Percentiles rank a stretch among this genome's conserved stretches.
Conservation (phyloP, 495 filamentous ascomycete genomes). For the Hypomontagnella monticulosa region DNA sequence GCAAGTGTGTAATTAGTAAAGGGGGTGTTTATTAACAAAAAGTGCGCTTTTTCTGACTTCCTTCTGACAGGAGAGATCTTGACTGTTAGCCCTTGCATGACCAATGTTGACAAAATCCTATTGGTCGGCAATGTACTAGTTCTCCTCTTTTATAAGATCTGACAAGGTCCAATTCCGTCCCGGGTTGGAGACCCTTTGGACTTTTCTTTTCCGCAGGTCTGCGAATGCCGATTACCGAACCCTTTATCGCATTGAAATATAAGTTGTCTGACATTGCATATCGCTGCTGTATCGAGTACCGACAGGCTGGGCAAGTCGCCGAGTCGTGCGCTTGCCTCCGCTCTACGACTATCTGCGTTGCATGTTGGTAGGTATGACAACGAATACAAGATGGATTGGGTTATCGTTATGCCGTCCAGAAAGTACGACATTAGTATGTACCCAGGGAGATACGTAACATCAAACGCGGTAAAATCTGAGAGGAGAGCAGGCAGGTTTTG, state of each 20-base stretch:
- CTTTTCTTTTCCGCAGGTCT: conserved; percentile 1
- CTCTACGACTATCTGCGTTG: conserved; percentile 18
- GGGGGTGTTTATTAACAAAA: too few relatives aligned
- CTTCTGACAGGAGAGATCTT: too few relatives aligned
- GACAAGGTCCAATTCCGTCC: conserved; percentile 4
- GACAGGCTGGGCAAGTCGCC: conserved; percentile 29
- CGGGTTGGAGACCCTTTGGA: background rate
- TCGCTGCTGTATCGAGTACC: conserved; percentile 40
- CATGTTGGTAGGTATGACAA: conserved; percentile 10
- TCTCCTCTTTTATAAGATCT: conserved; percentile 26
- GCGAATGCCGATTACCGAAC: conserved; percentile 36
- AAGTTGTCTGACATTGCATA: conserved; percentile 26
- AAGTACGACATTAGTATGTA: conserved; percentile 1
- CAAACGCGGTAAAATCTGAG: conserved; percentile 6
- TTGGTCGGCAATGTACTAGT: conserved; percentile 19
- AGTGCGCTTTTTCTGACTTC: too few relatives aligned
- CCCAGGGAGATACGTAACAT: background rate
- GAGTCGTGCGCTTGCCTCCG: conserved; percentile 31
- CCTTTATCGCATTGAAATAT: background rate
- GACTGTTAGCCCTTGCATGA: conserved; percentile 25
- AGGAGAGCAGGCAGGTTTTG: conserved; percentile 1
- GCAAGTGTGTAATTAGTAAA: too few relatives aligned
- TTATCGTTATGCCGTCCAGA: conserved; percentile 24
- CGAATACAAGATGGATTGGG: conserved; percentile 11
- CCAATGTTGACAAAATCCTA: background rate